A percentile compares a stretch with the other conserved stretches of the same genome.
Evolutionary conservation across 129 eudicot species (phyloP).

Genomic region (Sambucus nigra): DNA sequence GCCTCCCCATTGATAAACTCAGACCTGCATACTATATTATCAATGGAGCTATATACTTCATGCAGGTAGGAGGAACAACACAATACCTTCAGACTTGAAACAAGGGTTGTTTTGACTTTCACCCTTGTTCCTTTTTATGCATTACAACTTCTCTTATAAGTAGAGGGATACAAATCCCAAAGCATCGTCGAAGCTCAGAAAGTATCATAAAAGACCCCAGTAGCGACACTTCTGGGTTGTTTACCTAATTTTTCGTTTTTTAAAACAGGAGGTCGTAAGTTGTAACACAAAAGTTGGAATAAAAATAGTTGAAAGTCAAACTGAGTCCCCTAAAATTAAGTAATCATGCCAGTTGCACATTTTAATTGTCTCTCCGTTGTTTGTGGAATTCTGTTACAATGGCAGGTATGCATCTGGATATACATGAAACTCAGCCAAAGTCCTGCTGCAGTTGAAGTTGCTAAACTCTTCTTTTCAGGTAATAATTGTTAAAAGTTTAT

Average conservation of each 20-base stretch:
- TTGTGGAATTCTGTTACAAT: constrained; percentile 6
- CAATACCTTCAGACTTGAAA: neutral
- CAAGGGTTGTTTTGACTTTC: too few relatives aligned
- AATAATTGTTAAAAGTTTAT: neutral
- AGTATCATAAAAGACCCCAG: too few relatives aligned
- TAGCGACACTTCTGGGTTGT: too few relatives aligned
- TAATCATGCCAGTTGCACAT: neutral
- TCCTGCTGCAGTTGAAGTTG: constrained; percentile 32
- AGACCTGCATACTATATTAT: constrained; percentile 41
- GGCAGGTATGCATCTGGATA: constrained; percentile 49
- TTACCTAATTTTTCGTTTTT: too few relatives aligned
- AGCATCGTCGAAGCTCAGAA: too few relatives aligned
- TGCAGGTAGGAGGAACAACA: constrained; percentile 33
- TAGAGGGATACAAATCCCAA: too few relatives aligned
- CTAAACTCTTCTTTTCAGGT: constrained; percentile 59
- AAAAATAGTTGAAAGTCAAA: too few relatives aligned
- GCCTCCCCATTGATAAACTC: constrained; percentile 45
- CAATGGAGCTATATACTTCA: constrained; percentile 42
- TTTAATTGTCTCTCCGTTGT: neutral
- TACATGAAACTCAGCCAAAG: constrained; percentile 29
- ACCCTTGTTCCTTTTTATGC: too few relatives aligned
- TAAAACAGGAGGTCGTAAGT: too few relatives aligned
- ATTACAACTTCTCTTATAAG: too few relatives aligned
- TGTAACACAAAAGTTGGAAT: too few relatives aligned
- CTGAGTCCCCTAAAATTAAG: neutral